These are phyloP conservation scores for Scheffersomyces illinoinensis DNA, from an alignment of 1,139 yeast species.

Conservation along the genomic window DNA sequence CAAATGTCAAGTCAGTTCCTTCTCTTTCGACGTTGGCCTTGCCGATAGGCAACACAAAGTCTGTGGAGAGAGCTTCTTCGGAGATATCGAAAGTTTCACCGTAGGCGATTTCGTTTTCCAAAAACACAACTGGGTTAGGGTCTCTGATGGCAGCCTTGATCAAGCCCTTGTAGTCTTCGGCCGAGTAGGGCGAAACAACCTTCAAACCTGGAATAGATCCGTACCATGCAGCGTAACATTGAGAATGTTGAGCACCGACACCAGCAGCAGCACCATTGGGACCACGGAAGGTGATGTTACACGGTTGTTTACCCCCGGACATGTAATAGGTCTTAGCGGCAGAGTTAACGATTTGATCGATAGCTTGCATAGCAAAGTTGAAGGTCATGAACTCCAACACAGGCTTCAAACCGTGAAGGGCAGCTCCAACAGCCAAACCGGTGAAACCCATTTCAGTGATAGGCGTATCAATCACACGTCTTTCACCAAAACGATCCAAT, in stretches of 20 bases:
- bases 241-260: conserved; percentile 99
- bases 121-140: conserved; percentile 95
- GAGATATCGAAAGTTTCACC: conserved; percentile 89
- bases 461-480: conserved; percentile 96
- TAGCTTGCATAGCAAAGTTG: conserved; percentile 99
- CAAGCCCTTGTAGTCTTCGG: conserved; percentile 96
- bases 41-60: conserved; percentile 90
- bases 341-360: conserved; percentile 96
- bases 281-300: conserved; percentile 97
- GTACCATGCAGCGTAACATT: conserved; percentile 97
- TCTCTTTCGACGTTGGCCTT: conserved; percentile 92
- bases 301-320: conserved; percentile 99
- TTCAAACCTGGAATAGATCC: conserved; percentile 97
- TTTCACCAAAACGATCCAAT: conserved; percentile 94
- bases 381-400: conserved; percentile 98
- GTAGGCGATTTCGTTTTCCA: conserved; percentile 93
- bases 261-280: conserved; percentile 99
- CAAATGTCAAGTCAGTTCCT: conserved; percentile 88
- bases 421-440: conserved; percentile 96
- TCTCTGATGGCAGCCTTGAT: conserved; percentile 96
- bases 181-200: conserved; percentile 92
- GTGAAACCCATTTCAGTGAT: conserved; percentile 99
- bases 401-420: conserved; percentile 95
- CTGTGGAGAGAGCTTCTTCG: conserved; percentile 86
- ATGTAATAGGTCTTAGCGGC: conserved; percentile 98